Percentiles rank a stretch among this genome's conserved stretches.
Conservation (phyloP, 1,139 yeast species). For the Suhomyces guaymorum region DNA sequence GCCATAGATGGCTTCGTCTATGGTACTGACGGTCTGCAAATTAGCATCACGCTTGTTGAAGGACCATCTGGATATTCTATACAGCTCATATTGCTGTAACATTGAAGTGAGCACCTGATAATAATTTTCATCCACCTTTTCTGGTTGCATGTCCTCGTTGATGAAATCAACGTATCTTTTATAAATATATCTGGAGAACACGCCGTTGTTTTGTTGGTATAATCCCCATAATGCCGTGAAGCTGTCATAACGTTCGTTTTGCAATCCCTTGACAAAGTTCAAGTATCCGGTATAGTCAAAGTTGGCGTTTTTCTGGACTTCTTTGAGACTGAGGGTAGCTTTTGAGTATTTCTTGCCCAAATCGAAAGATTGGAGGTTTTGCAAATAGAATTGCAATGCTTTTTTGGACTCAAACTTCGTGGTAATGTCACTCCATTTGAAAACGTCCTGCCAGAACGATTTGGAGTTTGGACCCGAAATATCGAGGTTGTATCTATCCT, state of each 20-base stretch:
- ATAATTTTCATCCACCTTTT: conserved; percentile 21
- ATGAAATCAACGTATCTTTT: conserved; percentile 26
- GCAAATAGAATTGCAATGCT: conserved; percentile 31
- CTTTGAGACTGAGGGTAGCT: conserved; percentile 20
- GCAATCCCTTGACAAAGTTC: conserved; percentile 28
- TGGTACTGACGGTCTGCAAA: conserved; percentile 16
- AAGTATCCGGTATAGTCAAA: conserved; percentile 45
- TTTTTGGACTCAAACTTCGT: conserved; percentile 26
- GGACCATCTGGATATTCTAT: conserved; percentile 24
- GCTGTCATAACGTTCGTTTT: conserved; percentile 27
- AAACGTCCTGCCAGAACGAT: conserved; percentile 39
- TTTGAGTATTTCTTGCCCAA: conserved; percentile 6
- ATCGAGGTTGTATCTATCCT: conserved; percentile 30
- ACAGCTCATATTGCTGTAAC: conserved; percentile 23
- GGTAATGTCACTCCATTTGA: conserved; percentile 37
- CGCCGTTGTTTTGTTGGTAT: conserved; percentile 25
- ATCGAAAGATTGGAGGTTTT: conserved; percentile 14
- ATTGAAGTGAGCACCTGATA: conserved; percentile 28
- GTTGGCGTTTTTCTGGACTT: conserved; percentile 35
- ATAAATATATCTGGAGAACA: conserved; percentile 29
- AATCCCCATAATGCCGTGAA: conserved; percentile 39
- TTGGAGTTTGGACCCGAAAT: conserved; percentile 21
- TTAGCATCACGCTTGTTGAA: conserved; percentile 24
- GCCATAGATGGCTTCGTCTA: conserved; percentile 21
- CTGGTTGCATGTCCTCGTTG: conserved; percentile 19